Evolutionary conservation across 768 basidiomycete genomes (phyloP).

Genomic region (Auriculariales sp.): DNA sequence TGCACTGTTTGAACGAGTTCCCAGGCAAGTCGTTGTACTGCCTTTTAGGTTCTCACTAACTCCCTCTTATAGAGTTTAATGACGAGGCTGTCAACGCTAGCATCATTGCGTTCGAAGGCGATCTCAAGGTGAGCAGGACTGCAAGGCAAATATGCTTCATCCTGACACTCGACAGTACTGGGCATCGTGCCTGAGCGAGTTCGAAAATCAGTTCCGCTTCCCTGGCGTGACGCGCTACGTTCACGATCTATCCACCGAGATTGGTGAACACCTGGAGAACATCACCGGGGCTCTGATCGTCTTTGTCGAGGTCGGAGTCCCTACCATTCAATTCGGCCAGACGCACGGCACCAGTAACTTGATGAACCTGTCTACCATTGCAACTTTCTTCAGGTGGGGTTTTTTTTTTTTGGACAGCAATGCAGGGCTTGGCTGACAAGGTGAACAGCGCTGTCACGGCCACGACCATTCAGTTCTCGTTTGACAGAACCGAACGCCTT

Average conservation of each 20-base stretch:
- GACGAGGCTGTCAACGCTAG: constrained; percentile 59
- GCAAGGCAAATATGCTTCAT: constrained; percentile 1
- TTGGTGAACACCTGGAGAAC: constrained; percentile 52
- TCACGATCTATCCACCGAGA: constrained; percentile 21
- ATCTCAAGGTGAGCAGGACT: constrained; percentile 37
- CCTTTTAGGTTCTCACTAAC: constrained; percentile 44
- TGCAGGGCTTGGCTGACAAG: no score
- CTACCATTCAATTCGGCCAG: constrained; percentile 63
- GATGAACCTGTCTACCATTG: constrained; percentile 60
- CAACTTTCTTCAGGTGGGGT: constrained; percentile 71
- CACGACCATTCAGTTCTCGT: constrained; percentile 47
- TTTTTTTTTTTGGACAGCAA: constrained; percentile 43
- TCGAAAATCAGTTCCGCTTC: constrained; percentile 57
- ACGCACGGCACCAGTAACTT: constrained; percentile 57
- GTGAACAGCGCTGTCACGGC: constrained; percentile 1
- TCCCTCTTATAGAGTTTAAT: constrained; percentile 36
- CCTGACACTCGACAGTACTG: constrained; percentile 37
- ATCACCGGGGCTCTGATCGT: constrained; percentile 53
- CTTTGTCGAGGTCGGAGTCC: constrained; percentile 69
- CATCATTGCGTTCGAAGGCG: constrained; percentile 51
- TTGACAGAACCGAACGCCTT: constrained; percentile 21
- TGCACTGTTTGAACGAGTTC: constrained; percentile 61
- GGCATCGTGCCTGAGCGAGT: constrained; percentile 56
- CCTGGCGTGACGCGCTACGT: constrained; percentile 62
- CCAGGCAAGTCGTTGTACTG: constrained; percentile 28